phyloP scores from a whole-genome alignment of 2,329 filamentous ascomycete species.

The Pseudogymnoascus sp. region DNA sequence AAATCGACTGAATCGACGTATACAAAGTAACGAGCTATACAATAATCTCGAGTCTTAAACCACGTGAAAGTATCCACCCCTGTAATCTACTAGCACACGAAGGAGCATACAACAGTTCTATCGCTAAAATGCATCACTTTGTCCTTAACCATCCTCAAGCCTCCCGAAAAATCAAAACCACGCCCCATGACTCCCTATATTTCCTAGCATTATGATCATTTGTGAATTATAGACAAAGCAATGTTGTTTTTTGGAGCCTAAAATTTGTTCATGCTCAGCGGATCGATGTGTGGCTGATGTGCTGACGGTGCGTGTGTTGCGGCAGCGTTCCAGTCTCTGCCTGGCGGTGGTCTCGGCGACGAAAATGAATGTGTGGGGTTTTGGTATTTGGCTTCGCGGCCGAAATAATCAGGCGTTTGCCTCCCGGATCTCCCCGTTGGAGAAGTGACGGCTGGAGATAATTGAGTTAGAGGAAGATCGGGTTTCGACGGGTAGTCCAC shows the following conservation, averaged over 20 bases:
- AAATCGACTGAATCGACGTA: background rate
- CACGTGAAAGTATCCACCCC: background rate
- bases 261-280: slow-evolving; percentile 25
- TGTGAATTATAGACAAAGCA: slow-evolving; percentile 6
- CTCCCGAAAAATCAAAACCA: background rate
- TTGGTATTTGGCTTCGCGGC: slow-evolving; percentile 37
- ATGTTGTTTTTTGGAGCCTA: slow-evolving; percentile 10
- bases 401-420: slow-evolving; percentile 31
- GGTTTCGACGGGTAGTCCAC: slow-evolving; percentile 22
- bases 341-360: slow-evolving; percentile 33
- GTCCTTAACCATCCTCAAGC: background rate
- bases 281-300: slow-evolving; percentile 20
- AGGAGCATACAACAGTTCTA: slow-evolving; percentile 3
- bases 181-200: slow-evolving; percentile 4
- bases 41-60: background rate
- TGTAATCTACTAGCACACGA: slow-evolving; percentile 6
- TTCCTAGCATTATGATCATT: slow-evolving; percentile 4
- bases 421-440: slow-evolving; percentile 21
- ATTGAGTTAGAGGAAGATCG: slow-evolving; percentile 20
- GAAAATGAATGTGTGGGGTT: slow-evolving; percentile 41
- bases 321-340: slow-evolving; percentile 19
- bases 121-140: slow-evolving; percentile 6
- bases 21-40: background rate
- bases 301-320: slow-evolving; percentile 19
- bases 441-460: slow-evolving; percentile 17